A percentile compares a stretch with the other conserved stretches of the same genome.
These are phyloP conservation scores for Globisporangium mamillatum DNA, from an alignment of 352 stramenopile genomes.

Conservation along the genomic window DNA sequence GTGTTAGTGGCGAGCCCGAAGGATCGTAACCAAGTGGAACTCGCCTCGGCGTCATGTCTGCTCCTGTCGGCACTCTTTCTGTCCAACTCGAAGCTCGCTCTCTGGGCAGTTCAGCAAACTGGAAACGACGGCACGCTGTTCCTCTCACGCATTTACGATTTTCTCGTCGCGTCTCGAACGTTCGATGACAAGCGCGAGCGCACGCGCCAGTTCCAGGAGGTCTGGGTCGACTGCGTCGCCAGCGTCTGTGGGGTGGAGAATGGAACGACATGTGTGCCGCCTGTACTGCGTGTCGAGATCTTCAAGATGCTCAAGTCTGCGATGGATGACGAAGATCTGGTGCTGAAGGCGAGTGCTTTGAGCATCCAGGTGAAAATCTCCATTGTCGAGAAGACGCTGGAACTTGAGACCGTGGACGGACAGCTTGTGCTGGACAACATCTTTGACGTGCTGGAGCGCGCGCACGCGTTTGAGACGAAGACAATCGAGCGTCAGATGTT, in stretches of 20 bases:
- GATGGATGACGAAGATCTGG: constrained; percentile 68
- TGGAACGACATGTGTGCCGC: constrained; percentile 60
- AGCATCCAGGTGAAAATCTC: constrained; percentile 84
- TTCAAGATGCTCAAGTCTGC: constrained; percentile 68
- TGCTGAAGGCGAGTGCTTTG: constrained; percentile 67
- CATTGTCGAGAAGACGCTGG: constrained; percentile 80
- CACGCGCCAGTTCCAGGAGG: constrained; percentile 63
- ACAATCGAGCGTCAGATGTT: constrained; percentile 38
- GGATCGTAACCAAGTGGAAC: constrained; percentile 46
- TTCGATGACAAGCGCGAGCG: constrained; percentile 36
- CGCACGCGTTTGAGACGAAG: constrained; percentile 52
- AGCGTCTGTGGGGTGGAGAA: constrained; percentile 78
- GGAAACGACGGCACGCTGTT: constrained; percentile 60
- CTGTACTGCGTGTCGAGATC: constrained; percentile 68
- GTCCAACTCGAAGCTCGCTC: constrained; percentile 77
- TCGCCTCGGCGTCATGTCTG: constrained; percentile 61
- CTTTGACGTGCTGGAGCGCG: constrained; percentile 69
- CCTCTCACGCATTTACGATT: constrained; percentile 48
- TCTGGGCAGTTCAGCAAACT: constrained; percentile 69
- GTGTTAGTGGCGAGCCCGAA: constrained; percentile 42
- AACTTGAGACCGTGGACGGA: constrained; percentile 52
- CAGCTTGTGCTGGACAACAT: constrained; percentile 70
- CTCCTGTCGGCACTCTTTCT: constrained; percentile 77
- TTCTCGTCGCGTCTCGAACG: constrained; percentile 54
- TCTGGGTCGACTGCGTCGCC: constrained; percentile 80